Evolutionary conservation across 306 rosid species (phyloP), one percentile per base, ranked within the genome.

Genomic region (Macrotyloma uniflorum): DNA sequence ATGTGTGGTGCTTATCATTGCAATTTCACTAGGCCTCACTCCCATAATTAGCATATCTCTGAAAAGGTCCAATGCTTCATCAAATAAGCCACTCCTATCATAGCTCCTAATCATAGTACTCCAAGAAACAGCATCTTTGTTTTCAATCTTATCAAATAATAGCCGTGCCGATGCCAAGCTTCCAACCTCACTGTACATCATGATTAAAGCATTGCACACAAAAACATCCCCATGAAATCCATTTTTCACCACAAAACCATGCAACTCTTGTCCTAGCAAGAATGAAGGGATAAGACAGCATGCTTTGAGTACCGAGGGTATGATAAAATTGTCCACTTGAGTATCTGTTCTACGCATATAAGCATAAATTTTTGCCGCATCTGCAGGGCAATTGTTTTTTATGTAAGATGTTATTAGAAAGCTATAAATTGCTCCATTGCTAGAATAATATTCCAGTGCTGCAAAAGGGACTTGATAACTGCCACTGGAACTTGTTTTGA

Each of bases 271-370:
- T 9, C 97, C 97, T 13, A 83, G 33, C 2, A 22, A 13, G 0
- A 8, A 32, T 51, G 54, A 65, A 47, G 85, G 83, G 83, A 82
- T 72, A 14, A 82, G 83, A 12, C 83, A 49, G 57, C 92, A 87
- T 19, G 97, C 97, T 80, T 91, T 91, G 79, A 91, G 92, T 75
- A 89, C 84, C 1, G 93, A 91, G 10, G 97, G 93, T 20, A 89
- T 36, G 30, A 87, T 86, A 59, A 89, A 89, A 54, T 63, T 83
- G 83, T 91, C 93, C 11, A 89, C 81, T 70, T 81, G 85, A 16
- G 64, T 9, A 75, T 74, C 91, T 14, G 65, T 68, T 53, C 70
- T 46, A 6, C 97, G 88, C 91, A 91, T 70, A 18, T 85, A 76
- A 13, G 76, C 28, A 47, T 89, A 89, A 47, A 88, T 65, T 71